Evolutionary conservation across 192 early-diverging fungal species (phyloP).

Genomic region (Coemansia sp.): DNA sequence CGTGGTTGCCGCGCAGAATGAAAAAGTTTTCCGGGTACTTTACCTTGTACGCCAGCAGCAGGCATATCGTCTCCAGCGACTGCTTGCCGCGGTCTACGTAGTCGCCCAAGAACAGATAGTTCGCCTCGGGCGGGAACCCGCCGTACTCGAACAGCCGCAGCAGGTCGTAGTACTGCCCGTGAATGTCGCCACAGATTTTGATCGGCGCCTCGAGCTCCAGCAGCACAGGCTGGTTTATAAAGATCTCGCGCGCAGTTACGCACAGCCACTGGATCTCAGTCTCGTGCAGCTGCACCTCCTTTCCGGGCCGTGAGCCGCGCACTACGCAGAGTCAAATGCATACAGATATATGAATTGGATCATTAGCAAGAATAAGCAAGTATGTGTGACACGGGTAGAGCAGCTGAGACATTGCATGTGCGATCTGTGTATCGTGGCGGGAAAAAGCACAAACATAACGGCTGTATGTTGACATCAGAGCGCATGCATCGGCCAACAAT

Average conservation of each 20-base stretch:
- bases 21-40: slow-evolving; percentile 90
- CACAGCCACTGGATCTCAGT: slow-evolving; percentile 95
- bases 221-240: slow-evolving; percentile 64
- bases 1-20: slow-evolving; percentile 98
- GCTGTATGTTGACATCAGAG: neutral
- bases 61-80: slow-evolving; percentile 96
- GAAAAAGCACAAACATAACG: neutral
- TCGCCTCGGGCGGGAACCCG: slow-evolving; percentile 94
- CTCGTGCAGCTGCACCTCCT: slow-evolving; percentile 94
- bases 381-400: neutral
- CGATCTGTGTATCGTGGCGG: slow-evolving; percentile 2
- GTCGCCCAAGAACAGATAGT: slow-evolving; percentile 99
- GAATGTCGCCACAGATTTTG: slow-evolving; percentile 98
- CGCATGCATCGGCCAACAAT: slow-evolving; percentile 5
- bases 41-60: slow-evolving; percentile 95
- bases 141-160: slow-evolving; percentile 97
- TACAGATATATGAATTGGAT: neutral
- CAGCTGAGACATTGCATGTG: neutral
- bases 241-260: slow-evolving; percentile 90
- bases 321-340: slow-evolving; percentile 58
- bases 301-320: slow-evolving; percentile 90
- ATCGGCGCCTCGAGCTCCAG: slow-evolving; percentile 62
- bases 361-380: neutral
- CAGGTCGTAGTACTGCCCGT: slow-evolving; percentile 99
- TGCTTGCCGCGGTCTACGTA: slow-evolving; percentile 99